Conservation (phyloP, 257 asterid genomes). For the Solanum acaule region DNA sequence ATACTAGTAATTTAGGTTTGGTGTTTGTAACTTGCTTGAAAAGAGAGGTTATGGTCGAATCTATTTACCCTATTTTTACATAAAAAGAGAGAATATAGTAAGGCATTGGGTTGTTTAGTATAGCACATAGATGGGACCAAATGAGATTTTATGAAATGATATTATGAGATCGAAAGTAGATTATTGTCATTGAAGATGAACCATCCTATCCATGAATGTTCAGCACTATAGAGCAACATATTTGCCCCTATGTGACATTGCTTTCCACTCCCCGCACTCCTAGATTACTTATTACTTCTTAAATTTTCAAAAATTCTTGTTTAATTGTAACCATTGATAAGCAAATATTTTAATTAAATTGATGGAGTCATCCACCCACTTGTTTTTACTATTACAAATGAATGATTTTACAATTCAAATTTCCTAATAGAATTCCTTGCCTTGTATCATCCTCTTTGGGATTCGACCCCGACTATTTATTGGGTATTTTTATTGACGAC, state of each 20-base stretch:
- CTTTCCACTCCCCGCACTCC: background rate
- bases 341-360: background rate
- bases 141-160: too few species aligned
- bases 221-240: background rate
- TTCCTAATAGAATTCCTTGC: background rate
- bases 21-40: background rate
- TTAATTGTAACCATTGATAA: background rate
- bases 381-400: background rate
- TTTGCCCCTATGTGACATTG: background rate
- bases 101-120: background rate
- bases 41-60: background rate
- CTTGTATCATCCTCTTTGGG: background rate
- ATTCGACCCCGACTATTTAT: background rate
- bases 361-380: background rate
- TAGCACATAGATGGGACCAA: background rate
- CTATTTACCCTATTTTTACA: too few species aligned
- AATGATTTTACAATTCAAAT: background rate
- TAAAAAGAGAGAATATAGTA: too few species aligned
- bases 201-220: background rate
- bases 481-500: background rate
- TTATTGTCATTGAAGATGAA: background rate
- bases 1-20: background rate
- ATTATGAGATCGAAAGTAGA: background rate
- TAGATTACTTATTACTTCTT: background rate
- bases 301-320: background rate